phyloP scores from a whole-genome alignment of 768 basidiomycete species.

The Boletales sp. region DNA sequence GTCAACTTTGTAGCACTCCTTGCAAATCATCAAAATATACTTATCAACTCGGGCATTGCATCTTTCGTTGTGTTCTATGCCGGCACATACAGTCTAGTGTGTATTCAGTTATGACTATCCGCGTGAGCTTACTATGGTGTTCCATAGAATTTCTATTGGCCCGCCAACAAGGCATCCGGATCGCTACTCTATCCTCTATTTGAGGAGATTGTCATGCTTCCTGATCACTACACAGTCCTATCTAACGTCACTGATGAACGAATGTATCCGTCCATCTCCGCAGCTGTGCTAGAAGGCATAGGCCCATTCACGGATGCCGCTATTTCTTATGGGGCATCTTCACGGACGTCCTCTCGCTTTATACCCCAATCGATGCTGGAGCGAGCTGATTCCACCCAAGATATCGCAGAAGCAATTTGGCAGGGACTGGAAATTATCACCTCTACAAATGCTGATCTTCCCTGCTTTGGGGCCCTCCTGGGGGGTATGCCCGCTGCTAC shows the following conservation, averaged over 20 bases:
- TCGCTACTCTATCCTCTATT: slow-evolving; percentile 13
- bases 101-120: neutral
- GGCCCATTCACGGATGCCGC: slow-evolving; percentile 5
- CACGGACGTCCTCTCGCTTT: slow-evolving; percentile 11
- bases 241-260: slow-evolving; percentile 9
- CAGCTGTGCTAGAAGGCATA: neutral
- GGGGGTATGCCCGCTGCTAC: slow-evolving; percentile 12
- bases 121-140: neutral
- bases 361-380: slow-evolving; percentile 12
- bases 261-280: slow-evolving; percentile 13
- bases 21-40: slow-evolving; percentile 15
- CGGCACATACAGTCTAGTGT: slow-evolving; percentile 6
- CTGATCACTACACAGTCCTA: slow-evolving; percentile 7
- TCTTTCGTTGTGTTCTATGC: neutral
- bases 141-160: slow-evolving; percentile 10
- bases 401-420: slow-evolving; percentile 19
- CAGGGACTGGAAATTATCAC: slow-evolving; percentile 7
- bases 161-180: slow-evolving; percentile 1
- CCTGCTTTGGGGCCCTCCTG: neutral
- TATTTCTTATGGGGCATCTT: slow-evolving; percentile 11
- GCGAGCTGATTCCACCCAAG: neutral
- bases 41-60: slow-evolving; percentile 9
- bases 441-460: neutral
- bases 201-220: slow-evolving; percentile 10
- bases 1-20: slow-evolving; percentile 15